Percentiles rank a stretch among this genome's conserved stretches.
These are phyloP conservation scores for Pseudogymnoascus sp. DNA, from an alignment of 2,329 filamentous ascomycete species.

Conservation along the genomic window DNA sequence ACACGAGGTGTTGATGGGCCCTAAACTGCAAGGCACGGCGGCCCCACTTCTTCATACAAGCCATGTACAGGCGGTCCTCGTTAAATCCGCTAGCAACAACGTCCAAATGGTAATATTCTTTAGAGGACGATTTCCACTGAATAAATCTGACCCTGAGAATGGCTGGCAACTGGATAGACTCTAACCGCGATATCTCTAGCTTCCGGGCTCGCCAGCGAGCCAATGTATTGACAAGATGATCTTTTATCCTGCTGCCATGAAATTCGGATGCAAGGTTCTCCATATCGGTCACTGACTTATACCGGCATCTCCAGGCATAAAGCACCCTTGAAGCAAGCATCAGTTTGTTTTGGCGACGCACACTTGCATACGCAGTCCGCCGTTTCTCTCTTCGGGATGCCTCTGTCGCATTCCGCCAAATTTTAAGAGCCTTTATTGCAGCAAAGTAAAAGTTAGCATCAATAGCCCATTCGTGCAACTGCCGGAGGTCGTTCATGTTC, in stretches of 20 bases:
- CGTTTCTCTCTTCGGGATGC: constrained; percentile 23
- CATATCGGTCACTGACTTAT: constrained; percentile 19
- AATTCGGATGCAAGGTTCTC: constrained; percentile 23
- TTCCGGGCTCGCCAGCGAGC: constrained; percentile 24
- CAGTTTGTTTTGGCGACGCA: constrained; percentile 24
- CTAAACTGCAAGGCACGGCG: constrained; percentile 21
- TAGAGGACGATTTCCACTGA: constrained; percentile 21
- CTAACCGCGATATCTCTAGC: constrained; percentile 22
- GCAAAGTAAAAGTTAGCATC: constrained; percentile 26
- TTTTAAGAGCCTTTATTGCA: constrained; percentile 21
- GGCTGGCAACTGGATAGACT: constrained; percentile 18
- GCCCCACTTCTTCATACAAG: constrained; percentile 25
- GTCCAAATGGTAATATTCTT: constrained; percentile 19
- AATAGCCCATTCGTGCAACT: constrained; percentile 19
- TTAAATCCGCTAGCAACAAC: constrained; percentile 22
- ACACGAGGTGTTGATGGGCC: constrained; percentile 21
- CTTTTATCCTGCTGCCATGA: constrained; percentile 19
- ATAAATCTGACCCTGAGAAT: constrained; percentile 20
- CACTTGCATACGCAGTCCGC: constrained; percentile 23
- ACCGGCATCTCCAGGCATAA: constrained; percentile 20
- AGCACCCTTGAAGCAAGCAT: constrained; percentile 22
- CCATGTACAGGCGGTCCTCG: constrained; percentile 20
- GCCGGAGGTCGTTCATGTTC: constrained; percentile 16
- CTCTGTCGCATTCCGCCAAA: constrained; percentile 24
- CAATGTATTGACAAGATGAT: constrained; percentile 24